A percentile compares a stretch with the other conserved stretches of the same genome.
phyloP scores from a whole-genome alignment of 208 protist species.

The Leishmania major region DNA sequence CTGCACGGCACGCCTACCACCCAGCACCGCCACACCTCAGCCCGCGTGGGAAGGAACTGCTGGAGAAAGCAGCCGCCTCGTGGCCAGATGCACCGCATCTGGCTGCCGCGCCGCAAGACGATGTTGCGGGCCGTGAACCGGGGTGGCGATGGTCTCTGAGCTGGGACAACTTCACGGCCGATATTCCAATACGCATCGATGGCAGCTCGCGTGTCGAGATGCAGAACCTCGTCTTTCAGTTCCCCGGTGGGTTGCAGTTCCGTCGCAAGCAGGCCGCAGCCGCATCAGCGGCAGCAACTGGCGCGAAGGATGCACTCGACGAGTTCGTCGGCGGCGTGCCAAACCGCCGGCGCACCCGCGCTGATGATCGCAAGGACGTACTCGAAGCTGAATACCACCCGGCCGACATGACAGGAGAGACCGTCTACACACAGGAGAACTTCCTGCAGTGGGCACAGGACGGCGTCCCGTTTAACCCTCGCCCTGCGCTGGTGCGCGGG shows the following conservation, averaged over 20 bases:
- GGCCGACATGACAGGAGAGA: background rate
- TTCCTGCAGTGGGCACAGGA: slow-evolving; percentile 1
- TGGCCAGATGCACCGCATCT: slow-evolving; percentile 15
- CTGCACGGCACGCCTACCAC: background rate
- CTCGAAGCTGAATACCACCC: slow-evolving; percentile 3
- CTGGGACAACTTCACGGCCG: slow-evolving; percentile 64
- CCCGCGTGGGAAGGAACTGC: slow-evolving; percentile 5
- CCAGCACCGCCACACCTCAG: slow-evolving; percentile 21
- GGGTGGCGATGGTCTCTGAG: slow-evolving; percentile 51
- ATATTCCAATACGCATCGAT: slow-evolving; percentile 32
- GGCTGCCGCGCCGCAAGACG: background rate
- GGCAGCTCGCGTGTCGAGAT: slow-evolving; percentile 23
- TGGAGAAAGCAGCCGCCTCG: slow-evolving; percentile 15
- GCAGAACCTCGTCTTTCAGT: slow-evolving; percentile 60
- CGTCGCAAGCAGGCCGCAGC: slow-evolving; percentile 12
- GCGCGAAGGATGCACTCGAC: background rate
- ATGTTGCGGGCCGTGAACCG: background rate
- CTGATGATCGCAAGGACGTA: background rate
- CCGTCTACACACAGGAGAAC: slow-evolving; percentile 24
- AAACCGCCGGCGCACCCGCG: background rate
- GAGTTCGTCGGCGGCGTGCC: slow-evolving; percentile 17
- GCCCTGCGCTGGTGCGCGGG: slow-evolving; percentile 13
- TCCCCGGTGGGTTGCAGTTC: slow-evolving; percentile 41
- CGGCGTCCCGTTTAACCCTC: too few relatives aligned
- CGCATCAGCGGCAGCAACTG: background rate